Evolutionary conservation across 371 early-diverging fungal genomes (phyloP), one percentile per base, ranked within the genome.

Genomic region (Lichtheimia ramosa): DNA sequence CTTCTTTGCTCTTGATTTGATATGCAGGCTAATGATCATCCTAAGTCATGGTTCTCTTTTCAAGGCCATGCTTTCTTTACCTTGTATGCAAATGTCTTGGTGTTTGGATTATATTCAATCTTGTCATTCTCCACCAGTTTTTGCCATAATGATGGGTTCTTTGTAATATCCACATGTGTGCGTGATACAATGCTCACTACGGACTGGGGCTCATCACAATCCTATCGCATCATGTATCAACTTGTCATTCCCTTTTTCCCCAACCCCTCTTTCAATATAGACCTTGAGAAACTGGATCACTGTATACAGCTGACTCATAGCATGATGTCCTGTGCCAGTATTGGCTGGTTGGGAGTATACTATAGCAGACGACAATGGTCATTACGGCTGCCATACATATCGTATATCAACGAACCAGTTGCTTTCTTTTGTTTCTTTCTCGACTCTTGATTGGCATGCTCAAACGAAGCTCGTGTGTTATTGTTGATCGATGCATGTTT

Each of bases 1-100:
- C 92, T 15, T 91, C 92, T 49, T 87, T 87, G 54, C 82, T 84
- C 46, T 84, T 83, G 54, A 95, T 87, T 28, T 86, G 80, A 61
- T 85, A 93, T 39, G 88, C 85, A 39, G 93, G 95, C 88, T 89
- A 70, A 5, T 25, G 10, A 34, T 34, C 1, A 34, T 34, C 10
- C 4, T 23, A 18, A 23, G 13, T 20, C 46, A 6, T 46, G 46
- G 21, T 2, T 21, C 46, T 46, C 21, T 46, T 16, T n/a, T 10
- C 5, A 10, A 43, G 5, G 4, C 23, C 41, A 3, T 23, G 4
- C 24, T 40, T 8, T n/a, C n/a, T n/a, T 53, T 72, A 82, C 87
- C 76, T 86, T 88, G 70, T 90, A 92, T 5, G 83, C 82, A 70
- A 90, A 89, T 1, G 89, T 88, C 7, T 75, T 59, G 28, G 77